Base-by-base conservation (phyloP, 1,284 basidiomycete species). In the Trametes hirsuta region DNA sequence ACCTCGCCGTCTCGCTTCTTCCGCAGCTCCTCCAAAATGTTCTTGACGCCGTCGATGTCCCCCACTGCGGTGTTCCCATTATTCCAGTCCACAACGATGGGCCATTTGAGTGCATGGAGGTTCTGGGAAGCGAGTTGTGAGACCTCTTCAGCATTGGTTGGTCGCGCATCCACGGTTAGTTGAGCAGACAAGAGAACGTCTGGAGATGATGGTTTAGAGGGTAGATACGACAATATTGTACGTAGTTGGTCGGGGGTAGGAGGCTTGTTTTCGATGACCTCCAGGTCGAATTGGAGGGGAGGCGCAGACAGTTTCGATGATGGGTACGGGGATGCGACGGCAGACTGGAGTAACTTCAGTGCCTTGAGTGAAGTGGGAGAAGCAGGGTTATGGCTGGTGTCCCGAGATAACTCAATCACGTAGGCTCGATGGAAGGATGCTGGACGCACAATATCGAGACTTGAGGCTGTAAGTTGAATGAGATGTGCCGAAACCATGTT, bases 21-120 rank as follows among this genome's bases (percentile, higher is more conserved):
- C 66, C 88, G 76, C 55, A 91, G 63, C 46, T 74, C 76, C 65
- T 91, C 88, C 68, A 91, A 67, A 14, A 92, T 86, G 1, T 69
- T 69, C 52, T 80, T 82, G 15, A 91, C 89, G 18, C 85, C 85
- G 6, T 88, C 85, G n/a, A 86, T 75, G 56, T 87, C 82, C 0
- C 90, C 90, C 0, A 91, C 74, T 25, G 80, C 81, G 11, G 84
- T 88, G 45, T 78, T 78, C 0, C 90, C 90, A n/a, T 76, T 80
- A n/a, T 77, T 72, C 90, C 90, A 92, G 66, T 92, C 85, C 2
- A 92, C 90, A 1, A 92, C 88, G 48, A 92, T 81, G 0, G 90
- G 90, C 88, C 88, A 92, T 67, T 86, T 90, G 37, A 69, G 59
- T 15, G 68, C 68, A 40, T 68, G 79, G 0, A 85, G 87, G 53